Evolutionary conservation across 768 basidiomycete genomes (phyloP).

Genomic region (Pisolithus orientalis): DNA sequence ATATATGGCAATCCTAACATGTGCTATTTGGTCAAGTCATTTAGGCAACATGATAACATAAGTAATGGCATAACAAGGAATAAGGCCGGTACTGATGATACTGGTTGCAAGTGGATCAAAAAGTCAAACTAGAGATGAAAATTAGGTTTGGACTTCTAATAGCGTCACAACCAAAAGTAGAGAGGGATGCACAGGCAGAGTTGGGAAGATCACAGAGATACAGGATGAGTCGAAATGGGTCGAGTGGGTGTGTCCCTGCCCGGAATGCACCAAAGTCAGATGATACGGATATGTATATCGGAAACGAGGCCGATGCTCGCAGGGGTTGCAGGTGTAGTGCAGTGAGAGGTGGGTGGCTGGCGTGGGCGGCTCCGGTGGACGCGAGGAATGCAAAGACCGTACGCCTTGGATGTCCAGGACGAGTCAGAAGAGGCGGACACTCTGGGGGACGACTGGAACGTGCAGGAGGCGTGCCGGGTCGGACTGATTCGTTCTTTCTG

Average conservation of each 20-base stretch:
- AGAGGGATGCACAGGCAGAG: no score
- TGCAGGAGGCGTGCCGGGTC: slow-evolving; percentile 1
- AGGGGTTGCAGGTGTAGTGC: background rate
- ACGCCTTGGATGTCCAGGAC: background rate
- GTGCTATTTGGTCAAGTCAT: no score
- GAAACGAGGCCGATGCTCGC: background rate
- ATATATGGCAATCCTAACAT: no score
- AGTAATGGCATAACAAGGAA: no score
- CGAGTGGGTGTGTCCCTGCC: background rate
- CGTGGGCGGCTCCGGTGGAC: background rate
- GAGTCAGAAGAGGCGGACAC: no score
- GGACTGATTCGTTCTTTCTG: background rate
- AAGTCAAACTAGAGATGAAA: no score
- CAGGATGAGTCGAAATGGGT: background rate
- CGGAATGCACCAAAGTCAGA: background rate
- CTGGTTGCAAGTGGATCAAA: no score
- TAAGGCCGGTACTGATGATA: no score
- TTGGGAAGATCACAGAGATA: background rate
- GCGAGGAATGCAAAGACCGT: no score
- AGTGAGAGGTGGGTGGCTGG: background rate
- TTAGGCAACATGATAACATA: no score
- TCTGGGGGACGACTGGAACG: background rate
- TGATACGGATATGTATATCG: background rate
- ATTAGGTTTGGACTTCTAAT: no score
- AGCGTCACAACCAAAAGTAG: no score